Base-by-base conservation (phyloP, 2,329 filamentous ascomycete species). In the Penicillium sumatraense region DNA sequence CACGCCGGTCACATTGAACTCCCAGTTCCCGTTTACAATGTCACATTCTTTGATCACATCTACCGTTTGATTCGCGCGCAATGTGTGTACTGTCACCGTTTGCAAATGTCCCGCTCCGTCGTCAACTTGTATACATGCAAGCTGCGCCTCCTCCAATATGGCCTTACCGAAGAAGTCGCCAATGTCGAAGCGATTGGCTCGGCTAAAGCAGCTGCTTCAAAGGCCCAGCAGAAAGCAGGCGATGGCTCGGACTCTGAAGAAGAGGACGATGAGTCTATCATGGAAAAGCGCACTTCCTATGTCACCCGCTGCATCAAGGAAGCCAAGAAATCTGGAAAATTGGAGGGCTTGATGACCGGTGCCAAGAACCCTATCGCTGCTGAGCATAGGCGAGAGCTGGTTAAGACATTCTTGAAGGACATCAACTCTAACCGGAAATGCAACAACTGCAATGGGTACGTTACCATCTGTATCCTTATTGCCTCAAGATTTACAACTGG, bases 1-100 rank as follows among this genome's bases (percentile, higher is more conserved):
- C 96, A 99, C 78, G 85, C 89, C 56, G 96, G 95, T 50, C 95
- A 99, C 71, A 96, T 99, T 72, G 91, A 97, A 67, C 86, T 99
- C 11, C 93, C 95, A 13, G 89, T 93, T 11, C 91, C 90, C 44
- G 90, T 97, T 49, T 99, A 98, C 73, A 93, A 99, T 74, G 91
- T 93, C n/a, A 89, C 92, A 2, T 98, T 97, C 70, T 89, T 99
- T 81, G 93, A 97, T 71, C 93, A 97, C 73, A 84, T 93, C 49
- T 85, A 96, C 60, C 88, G 90, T 41, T 81, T 99, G 42, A 82
- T 99, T 18, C 87, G 92, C 65, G 89, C 91, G 51, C 89, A 93
- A 74, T 99, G 95, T 73, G 84, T 89, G 56, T 97, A 96, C 78
- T 99, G 96, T 76, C 89, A 93, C 70, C 86, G 88, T 54, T 87